Percentiles rank a stretch among this genome's conserved stretches.
Conservation (phyloP, 345 rosid genomes). For the Bruguiera parviflora region DNA sequence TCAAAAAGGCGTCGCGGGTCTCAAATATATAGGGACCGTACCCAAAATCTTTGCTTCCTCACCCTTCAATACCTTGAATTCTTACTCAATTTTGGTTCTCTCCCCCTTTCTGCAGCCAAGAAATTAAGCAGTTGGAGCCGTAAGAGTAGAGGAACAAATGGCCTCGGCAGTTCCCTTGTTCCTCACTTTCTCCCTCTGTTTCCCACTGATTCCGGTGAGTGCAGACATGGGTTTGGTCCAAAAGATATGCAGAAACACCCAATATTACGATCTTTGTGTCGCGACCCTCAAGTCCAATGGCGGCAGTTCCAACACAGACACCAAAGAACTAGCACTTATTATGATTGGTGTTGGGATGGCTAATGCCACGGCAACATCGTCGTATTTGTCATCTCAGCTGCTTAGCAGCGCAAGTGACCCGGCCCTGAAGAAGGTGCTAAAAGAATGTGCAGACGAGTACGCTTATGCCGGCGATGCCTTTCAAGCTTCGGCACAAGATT, state of each 20-base stretch:
- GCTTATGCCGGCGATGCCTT: slow-evolving; percentile 55
- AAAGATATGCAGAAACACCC: slow-evolving; percentile 63
- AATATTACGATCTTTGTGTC: slow-evolving; percentile 64
- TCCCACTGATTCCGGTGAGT: slow-evolving; percentile 1
- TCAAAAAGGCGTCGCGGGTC: no score
- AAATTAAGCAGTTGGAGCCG: no score
- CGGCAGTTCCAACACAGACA: slow-evolving; percentile 48
- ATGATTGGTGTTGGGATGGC: slow-evolving; percentile 53
- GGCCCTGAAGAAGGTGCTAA: slow-evolving; percentile 33
- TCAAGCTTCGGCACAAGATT: slow-evolving; percentile 40
- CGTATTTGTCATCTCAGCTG: slow-evolving; percentile 46
- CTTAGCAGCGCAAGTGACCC: slow-evolving; percentile 28
- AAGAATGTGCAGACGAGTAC: slow-evolving; percentile 71
- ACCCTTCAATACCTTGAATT: no score
- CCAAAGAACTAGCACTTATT: slow-evolving; percentile 61
- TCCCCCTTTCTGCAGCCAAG: no score
- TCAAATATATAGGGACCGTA: no score
- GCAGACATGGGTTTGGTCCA: slow-evolving; percentile 43
- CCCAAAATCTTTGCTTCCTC: no score
- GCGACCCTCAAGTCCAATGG: slow-evolving; percentile 69
- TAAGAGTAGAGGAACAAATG: no score
- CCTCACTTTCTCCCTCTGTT: no score
- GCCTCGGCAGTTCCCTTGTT: no score
- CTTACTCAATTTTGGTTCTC: no score
- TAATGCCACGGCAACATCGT: slow-evolving; percentile 69